phyloP scores from a whole-genome alignment of 177 flowering plant genomes.

The Vitis hybrid region DNA sequence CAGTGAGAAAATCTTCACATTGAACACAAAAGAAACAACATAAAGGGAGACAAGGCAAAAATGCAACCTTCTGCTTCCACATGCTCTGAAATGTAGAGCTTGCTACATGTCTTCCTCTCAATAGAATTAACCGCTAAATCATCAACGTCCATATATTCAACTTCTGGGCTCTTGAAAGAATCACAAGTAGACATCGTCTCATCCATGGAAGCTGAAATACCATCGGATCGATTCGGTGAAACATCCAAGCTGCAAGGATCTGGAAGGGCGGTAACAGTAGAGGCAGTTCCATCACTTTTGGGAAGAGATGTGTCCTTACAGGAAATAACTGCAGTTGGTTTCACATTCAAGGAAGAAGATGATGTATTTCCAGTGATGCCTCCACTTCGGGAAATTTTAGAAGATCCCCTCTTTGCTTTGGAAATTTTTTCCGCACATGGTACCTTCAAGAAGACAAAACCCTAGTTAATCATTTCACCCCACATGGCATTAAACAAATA shows the following conservation, averaged over 20 bases:
- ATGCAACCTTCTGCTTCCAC: constrained; percentile 46
- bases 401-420: constrained; percentile 40
- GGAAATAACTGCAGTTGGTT: constrained; percentile 18
- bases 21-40: background rate
- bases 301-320: constrained; percentile 8
- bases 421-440: constrained; percentile 38
- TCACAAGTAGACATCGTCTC: constrained; percentile 81
- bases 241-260: constrained; percentile 20
- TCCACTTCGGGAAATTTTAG: constrained; percentile 13
- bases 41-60: background rate
- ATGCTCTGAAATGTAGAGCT: constrained; percentile 64
- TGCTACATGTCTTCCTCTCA: constrained; percentile 48
- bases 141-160: constrained; percentile 72
- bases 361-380: constrained; percentile 12
- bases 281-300: constrained; percentile 10
- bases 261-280: constrained; percentile 11
- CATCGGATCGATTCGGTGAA: constrained; percentile 54
- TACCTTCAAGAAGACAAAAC: constrained; percentile 32
- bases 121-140: constrained; percentile 48
- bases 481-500: no score
- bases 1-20: background rate
- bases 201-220: constrained; percentile 71
- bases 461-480: background rate
- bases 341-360: constrained; percentile 13
- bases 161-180: constrained; percentile 45